Evolutionary conservation across 805 yeast genomes (phyloP).

Genomic region (Suhomyces tanzawaensis): DNA sequence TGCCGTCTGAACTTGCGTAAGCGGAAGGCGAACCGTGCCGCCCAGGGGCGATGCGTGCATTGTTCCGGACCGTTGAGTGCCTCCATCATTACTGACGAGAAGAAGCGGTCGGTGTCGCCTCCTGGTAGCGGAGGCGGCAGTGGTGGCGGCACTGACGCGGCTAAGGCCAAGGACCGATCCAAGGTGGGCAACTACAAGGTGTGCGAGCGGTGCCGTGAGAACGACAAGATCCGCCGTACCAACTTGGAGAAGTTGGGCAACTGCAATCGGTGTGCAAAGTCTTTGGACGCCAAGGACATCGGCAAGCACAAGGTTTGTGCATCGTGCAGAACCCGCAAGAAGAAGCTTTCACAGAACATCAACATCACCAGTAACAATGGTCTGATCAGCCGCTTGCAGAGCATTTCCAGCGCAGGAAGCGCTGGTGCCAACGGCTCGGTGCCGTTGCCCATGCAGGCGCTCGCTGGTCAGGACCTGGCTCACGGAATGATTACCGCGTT

Average conservation of each 20-base stretch:
- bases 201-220: slow-evolving; percentile 62
- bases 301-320: slow-evolving; percentile 57
- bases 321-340: slow-evolving; percentile 53
- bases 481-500: slow-evolving; percentile 2
- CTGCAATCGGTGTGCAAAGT: slow-evolving; percentile 61
- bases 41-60: slow-evolving; percentile 66
- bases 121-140: too few relatives aligned
- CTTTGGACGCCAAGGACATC: slow-evolving; percentile 43
- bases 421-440: not conserved
- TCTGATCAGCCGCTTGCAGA: slow-evolving; percentile 4
- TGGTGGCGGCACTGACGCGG: slow-evolving; percentile 10
- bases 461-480: slow-evolving; percentile 2
- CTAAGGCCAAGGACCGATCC: slow-evolving; percentile 20
- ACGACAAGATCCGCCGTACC: slow-evolving; percentile 56
- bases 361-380: slow-evolving; percentile 9
- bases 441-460: slow-evolving; percentile 1
- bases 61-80: slow-evolving; percentile 57
- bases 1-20: slow-evolving; percentile 56
- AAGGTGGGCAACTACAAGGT: slow-evolving; percentile 48
- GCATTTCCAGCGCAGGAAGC: slow-evolving; percentile 1
- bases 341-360: slow-evolving; percentile 25
- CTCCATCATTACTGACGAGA: slow-evolving; percentile 32
- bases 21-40: slow-evolving; percentile 57
- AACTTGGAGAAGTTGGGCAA: slow-evolving; percentile 56
- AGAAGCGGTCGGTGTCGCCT: slow-evolving; percentile 9